Evolutionary conservation across 208 protist species (phyloP), one percentile per base, ranked within the genome.

Genomic region (Entamoeba invadens): DNA sequence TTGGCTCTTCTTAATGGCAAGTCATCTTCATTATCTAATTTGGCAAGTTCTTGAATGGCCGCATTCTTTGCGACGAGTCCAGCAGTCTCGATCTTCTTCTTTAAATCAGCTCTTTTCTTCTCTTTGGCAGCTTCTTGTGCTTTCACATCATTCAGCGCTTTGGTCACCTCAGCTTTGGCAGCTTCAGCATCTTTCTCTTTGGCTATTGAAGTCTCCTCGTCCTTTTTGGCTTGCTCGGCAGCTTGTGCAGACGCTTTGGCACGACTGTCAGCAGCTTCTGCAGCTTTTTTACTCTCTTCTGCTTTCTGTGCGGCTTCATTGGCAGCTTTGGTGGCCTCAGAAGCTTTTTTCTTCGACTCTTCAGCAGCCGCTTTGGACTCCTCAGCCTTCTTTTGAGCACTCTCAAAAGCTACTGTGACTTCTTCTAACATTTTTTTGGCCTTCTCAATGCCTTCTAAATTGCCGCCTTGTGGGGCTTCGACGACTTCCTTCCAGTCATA

Each of bases 1-100:
- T 95, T 95, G 92, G 94, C 94, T 57, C 51, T 93, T n/a, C 47
- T 57, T 38, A 95, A 91, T 47, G 94, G 77, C 16, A 95, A 93
- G 14, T 92, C 93, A 44, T 95, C 94, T 93, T 95, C 68, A 50
- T 47, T 93, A 12, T 94, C 46, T 87, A 94, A 94, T 45, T 94
- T 92, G 35, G 93, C 94, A 12, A 95, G 93, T 92, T 94, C 93
- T 50, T 47, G 51, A 92, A 94, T 95, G 87, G 94, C 94, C 68
- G 92, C 94, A 93, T 95, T 95, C 45, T 77, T 45, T 45, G 94
- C 91, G 21, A 95, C 94, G 18, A 95, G 45, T 91, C 3, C 91
- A 47, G 93, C 94, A 45, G 94, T 93, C 87, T 95, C 94, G 87
- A 77, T 94, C 44, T 38, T 31, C 93, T 91, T 95, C 44, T 57